Conservation (phyloP, 2,329 filamentous ascomycete species). For the Fusarium anthophilum region DNA sequence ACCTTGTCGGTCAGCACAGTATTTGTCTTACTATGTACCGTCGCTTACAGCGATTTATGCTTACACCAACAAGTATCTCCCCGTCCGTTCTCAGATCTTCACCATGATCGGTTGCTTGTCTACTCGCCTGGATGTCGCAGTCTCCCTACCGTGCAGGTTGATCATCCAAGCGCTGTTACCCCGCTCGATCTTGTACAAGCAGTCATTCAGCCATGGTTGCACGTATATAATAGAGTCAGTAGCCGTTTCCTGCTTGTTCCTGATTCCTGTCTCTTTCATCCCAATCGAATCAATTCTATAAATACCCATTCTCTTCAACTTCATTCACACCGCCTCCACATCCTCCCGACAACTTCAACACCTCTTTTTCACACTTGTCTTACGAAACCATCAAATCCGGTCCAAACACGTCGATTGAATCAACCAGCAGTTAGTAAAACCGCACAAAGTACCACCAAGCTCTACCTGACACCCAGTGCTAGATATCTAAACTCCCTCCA, state of each 20-base stretch:
- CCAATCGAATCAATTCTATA: conserved; percentile 4
- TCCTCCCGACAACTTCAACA: background rate
- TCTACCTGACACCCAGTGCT: background rate
- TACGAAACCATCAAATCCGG: background rate
- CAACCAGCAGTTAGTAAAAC: conserved; percentile 17
- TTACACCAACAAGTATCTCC: conserved; percentile 6
- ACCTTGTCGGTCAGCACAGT: conserved; percentile 34
- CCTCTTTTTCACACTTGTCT: background rate
- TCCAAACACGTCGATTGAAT: conserved; percentile 2
- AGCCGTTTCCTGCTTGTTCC: conserved; percentile 4
- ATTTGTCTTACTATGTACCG: conserved; percentile 31
- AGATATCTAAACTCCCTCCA: background rate
- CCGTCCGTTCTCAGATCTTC: background rate
- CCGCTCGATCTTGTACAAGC: conserved; percentile 36
- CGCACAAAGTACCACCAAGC: background rate
- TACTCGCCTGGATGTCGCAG: conserved; percentile 12
- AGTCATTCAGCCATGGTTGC: conserved; percentile 10
- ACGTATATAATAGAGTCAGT: conserved; percentile 28
- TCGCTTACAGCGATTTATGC: background rate
- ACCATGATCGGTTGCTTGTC: conserved; percentile 7
- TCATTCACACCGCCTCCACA: background rate
- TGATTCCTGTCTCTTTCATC: background rate
- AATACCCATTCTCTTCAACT: background rate
- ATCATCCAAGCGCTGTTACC: conserved; percentile 40
- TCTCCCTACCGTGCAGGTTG: conserved; percentile 9